Evolutionary conservation across 176 grass and related monocot genomes (phyloP), one percentile per base, ranked within the genome.

Genomic region (Triticum aestivum): DNA sequence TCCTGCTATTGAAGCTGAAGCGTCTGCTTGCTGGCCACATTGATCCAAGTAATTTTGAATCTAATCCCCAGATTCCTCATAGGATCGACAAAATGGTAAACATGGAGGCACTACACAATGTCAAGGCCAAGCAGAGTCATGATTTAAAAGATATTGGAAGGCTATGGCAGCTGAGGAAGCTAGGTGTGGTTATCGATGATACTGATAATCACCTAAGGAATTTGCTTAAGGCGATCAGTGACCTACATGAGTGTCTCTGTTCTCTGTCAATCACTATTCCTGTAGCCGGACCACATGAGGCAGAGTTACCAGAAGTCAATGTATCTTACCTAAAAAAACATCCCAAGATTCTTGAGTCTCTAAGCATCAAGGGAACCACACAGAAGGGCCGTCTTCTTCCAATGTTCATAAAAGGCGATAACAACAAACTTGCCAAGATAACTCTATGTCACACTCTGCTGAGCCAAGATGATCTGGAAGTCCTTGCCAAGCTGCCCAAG

Each of bases 101-200:
- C 39, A 14, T 87, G 59, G 78, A 87, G 59, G 69, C 75, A 65
- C 2, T 87, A 1, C 11, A 5, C 4, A 21, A 39, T n/a, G 78
- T 76, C 15, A 82, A 30, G 70, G 29, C 61, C 5, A 6, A 1
- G 0, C 5, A 18, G 27, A 3, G 9, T 3, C 5, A 42, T 17
- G 79, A 87, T 6, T 24, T 88, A 13, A 34, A 58, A 34, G 47
- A 69, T 13, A 67, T 88, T 3, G 32, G 45, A 41, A 69, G 30
- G 23, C 17, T 82, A 23, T 59, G 71, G 35, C 79, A 78, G 5
- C 24, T 88, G 6, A 83, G 80, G 11, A 88, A 88, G 47, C 80
- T 88, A 1, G 63, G 86, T 24, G 62, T 78, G 62, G 86, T 83
- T 68, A 83, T 83, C 0, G 1, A 68, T 1, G 33, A 77, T 26